A percentile compares a stretch with the other conserved stretches of the same genome.
These are phyloP conservation scores for Baudoinia panamericana DNA, from an alignment of 495 filamentous ascomycete species.

Conservation along the genomic window DNA sequence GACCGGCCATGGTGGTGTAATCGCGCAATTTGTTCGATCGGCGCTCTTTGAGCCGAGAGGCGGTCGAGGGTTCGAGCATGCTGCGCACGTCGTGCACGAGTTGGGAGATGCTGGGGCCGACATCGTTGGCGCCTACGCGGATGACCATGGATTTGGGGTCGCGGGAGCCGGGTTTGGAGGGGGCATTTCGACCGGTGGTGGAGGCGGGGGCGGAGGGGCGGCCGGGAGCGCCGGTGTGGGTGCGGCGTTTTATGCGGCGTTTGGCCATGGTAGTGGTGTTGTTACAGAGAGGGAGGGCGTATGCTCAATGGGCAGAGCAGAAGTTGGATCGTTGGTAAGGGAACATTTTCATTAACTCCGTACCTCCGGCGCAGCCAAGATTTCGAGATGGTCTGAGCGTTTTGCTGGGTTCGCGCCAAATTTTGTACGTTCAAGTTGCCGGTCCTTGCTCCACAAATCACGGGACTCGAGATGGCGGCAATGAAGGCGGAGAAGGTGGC, in stretches of 20 bases:
- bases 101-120: slow-evolving; percentile 82
- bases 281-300: neutral
- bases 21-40: slow-evolving; percentile 81
- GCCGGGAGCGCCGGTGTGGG: slow-evolving; percentile 62
- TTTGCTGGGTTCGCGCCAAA: no score
- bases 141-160: slow-evolving; percentile 97
- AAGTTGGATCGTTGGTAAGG: no score
- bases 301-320: no score
- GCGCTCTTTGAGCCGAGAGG: slow-evolving; percentile 69
- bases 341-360: slow-evolving; percentile 4
- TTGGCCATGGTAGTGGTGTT: slow-evolving; percentile 51
- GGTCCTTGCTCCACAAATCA: no score
- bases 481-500: no score
- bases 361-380: neutral
- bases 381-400: slow-evolving; percentile 1
- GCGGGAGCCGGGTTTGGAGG: slow-evolving; percentile 38
- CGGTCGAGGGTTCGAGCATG: slow-evolving; percentile 94
- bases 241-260: slow-evolving; percentile 75
- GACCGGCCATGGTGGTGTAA: slow-evolving; percentile 90
- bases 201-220: slow-evolving; percentile 34
- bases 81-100: slow-evolving; percentile 79
- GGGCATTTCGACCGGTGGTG: no score
- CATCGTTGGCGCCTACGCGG: slow-evolving; percentile 84
- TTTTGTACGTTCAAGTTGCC: no score
- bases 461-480: no score